Conservation (phyloP, 805 yeast genomes). For the Cyberlindnera americana region DNA sequence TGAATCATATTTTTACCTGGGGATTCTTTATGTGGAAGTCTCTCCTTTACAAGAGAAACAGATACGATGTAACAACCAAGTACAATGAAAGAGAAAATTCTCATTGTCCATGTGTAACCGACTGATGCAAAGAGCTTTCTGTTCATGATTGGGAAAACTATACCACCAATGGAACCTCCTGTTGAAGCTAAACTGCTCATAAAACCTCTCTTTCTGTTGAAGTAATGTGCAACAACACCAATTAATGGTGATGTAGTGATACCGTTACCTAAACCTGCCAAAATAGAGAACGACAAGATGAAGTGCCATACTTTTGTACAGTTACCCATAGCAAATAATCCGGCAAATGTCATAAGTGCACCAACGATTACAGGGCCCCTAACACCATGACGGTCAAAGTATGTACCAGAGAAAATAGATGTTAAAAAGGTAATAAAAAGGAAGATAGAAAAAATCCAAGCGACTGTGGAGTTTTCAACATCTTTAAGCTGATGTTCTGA, state of each 20-base stretch:
- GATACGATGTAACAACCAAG: conserved; percentile 34
- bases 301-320: conserved; percentile 55
- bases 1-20: conserved; percentile 26
- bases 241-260: conserved; percentile 53
- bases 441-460: conserved; percentile 65
- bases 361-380: conserved; percentile 40
- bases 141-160: conserved; percentile 50
- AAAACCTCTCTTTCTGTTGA: conserved; percentile 51
- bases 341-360: conserved; percentile 39
- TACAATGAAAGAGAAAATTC: conserved; percentile 46
- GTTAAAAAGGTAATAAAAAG: conserved; percentile 45
- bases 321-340: conserved; percentile 50
- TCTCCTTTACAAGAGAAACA: conserved; percentile 36
- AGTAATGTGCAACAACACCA: conserved; percentile 64
- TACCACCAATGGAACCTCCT: conserved; percentile 55
- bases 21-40: conserved; percentile 32
- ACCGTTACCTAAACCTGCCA: conserved; percentile 56
- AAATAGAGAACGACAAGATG: conserved; percentile 50
- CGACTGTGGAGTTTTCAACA: conserved; percentile 43
- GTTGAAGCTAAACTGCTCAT: conserved; percentile 46
- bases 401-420: conserved; percentile 52
- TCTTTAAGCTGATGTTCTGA: conserved; percentile 49
- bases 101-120: conserved; percentile 57
- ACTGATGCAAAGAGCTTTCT: conserved; percentile 40
- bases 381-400: conserved; percentile 54